These are phyloP conservation scores for Phoma sp. DNA, from an alignment of 2,329 filamentous ascomycete species.

Conservation along the genomic window DNA sequence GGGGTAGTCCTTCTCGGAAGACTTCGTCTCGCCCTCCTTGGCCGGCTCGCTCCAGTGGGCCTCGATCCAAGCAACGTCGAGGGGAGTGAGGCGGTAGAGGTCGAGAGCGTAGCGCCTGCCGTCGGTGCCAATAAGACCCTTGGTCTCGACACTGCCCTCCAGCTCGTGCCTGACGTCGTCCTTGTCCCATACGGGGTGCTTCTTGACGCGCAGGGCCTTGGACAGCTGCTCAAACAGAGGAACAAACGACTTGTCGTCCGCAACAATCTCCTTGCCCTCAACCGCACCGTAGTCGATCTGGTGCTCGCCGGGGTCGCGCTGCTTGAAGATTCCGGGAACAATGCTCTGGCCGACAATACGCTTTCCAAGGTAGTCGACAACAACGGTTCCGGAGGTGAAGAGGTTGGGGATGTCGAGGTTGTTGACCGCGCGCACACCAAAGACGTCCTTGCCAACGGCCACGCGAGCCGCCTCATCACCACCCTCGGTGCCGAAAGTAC, in stretches of 20 bases:
- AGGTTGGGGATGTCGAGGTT: slow-evolving; percentile 94
- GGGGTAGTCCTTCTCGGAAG: slow-evolving; percentile 70
- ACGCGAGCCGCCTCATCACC: slow-evolving; percentile 95
- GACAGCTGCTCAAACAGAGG: slow-evolving; percentile 88
- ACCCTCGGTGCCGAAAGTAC: slow-evolving; percentile 94
- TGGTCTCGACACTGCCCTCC: slow-evolving; percentile 96
- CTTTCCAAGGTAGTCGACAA: slow-evolving; percentile 96
- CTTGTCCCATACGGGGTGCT: slow-evolving; percentile 98
- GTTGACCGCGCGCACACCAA: slow-evolving; percentile 93
- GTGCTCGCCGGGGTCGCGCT: slow-evolving; percentile 94
- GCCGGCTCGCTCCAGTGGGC: slow-evolving; percentile 62
- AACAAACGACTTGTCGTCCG: slow-evolving; percentile 85
- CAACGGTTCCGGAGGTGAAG: slow-evolving; percentile 94
- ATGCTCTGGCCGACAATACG: slow-evolving; percentile 97
- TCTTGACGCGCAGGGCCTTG: slow-evolving; percentile 88
- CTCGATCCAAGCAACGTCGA: slow-evolving; percentile 91
- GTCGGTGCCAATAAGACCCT: slow-evolving; percentile 95
- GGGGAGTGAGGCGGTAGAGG: slow-evolving; percentile 89
- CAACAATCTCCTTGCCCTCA: slow-evolving; percentile 94
- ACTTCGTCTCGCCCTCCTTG: slow-evolving; percentile 56
- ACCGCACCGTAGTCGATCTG: slow-evolving; percentile 99
- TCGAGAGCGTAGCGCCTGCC: slow-evolving; percentile 98
- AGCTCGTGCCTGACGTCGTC: slow-evolving; percentile 87
- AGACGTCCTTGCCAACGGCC: slow-evolving; percentile 94
- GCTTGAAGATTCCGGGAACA: slow-evolving; percentile 98